phyloP scores from a whole-genome alignment of 2,329 filamentous ascomycete species.

The Microsporum canis region DNA sequence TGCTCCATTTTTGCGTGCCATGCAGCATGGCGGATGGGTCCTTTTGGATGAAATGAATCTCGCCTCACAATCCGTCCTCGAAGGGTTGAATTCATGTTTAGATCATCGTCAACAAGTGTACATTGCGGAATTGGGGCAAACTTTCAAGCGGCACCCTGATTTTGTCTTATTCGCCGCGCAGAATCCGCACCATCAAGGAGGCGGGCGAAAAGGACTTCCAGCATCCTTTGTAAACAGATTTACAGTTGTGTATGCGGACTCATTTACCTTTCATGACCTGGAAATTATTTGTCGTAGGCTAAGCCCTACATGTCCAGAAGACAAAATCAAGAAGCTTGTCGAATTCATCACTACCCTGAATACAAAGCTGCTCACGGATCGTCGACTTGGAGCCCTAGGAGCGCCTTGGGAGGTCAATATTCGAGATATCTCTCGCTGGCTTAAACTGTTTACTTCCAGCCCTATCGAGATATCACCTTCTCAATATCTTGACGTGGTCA shows the following conservation, averaged over 20 bases:
- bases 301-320: conserved; percentile 52
- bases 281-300: conserved; percentile 67
- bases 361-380: conserved; percentile 50
- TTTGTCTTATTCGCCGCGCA: conserved; percentile 96
- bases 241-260: conserved; percentile 91
- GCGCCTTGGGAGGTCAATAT: conserved; percentile 95
- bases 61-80: conserved; percentile 89
- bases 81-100: conserved; percentile 90
- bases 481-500: conserved; percentile 71
- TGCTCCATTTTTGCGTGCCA: conserved; percentile 86
- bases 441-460: conserved; percentile 55
- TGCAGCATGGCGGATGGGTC: conserved; percentile 96
- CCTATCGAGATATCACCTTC: conserved; percentile 52
- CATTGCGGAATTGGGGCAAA: conserved; percentile 86
- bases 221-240: conserved; percentile 97
- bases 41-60: conserved; percentile 97
- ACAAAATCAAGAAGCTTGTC: conserved; percentile 57
- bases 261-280: conserved; percentile 71
- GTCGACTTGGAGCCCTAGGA: conserved; percentile 45
- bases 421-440: conserved; percentile 79
- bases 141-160: conserved; percentile 75
- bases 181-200: conserved; percentile 94
- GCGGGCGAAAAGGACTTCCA: conserved; percentile 85
- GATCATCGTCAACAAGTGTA: conserved; percentile 95
- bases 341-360: conserved; percentile 73